Conservation (phyloP, 176 grass and related monocot species). For the Musa schizocarpa region DNA sequence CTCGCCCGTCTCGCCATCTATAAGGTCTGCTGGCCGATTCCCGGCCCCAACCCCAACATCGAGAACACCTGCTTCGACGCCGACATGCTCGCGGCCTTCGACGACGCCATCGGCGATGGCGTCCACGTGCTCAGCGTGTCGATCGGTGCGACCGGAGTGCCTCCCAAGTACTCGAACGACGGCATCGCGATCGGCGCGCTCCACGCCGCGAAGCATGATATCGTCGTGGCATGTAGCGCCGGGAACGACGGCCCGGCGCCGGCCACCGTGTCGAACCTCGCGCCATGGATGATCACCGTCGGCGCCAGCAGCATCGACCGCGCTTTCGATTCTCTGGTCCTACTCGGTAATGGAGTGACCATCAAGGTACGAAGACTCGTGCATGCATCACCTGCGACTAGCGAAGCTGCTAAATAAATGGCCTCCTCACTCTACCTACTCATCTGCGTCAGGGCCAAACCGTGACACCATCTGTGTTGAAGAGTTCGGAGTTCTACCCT, state of each 20-base stretch:
- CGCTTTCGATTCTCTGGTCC: constrained; percentile 44
- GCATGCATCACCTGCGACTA: too few species aligned
- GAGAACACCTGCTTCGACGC: constrained; percentile 94
- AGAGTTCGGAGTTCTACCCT: constrained; percentile 35
- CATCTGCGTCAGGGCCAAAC: constrained; percentile 54
- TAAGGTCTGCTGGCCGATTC: constrained; percentile 99
- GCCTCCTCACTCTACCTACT: too few species aligned
- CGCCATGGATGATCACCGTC: constrained; percentile 85
- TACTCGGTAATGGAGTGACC: constrained; percentile 39
- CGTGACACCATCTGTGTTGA: constrained; percentile 43
- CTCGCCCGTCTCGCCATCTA: constrained; percentile 63
- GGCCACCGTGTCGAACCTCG: constrained; percentile 71
- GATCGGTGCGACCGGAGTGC: constrained; percentile 42
- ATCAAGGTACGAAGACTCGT: constrained; percentile 32
- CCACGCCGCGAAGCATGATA: constrained; percentile 39
- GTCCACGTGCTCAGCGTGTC: constrained; percentile 84
- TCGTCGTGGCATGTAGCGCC: constrained; percentile 79
- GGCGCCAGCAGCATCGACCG: constrained; percentile 96
- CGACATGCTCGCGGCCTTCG: constrained; percentile 89
- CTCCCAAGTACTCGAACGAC: constrained; percentile 31
- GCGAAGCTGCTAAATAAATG: too few species aligned
- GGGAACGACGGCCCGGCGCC: constrained; percentile 65
- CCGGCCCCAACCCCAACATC: constrained; percentile 72
- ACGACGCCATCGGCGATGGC: constrained; percentile 83
- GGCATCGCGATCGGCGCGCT: constrained; percentile 74